Conservation (phyloP, 106 monocot species). For the Hemerocallis citrina region DNA sequence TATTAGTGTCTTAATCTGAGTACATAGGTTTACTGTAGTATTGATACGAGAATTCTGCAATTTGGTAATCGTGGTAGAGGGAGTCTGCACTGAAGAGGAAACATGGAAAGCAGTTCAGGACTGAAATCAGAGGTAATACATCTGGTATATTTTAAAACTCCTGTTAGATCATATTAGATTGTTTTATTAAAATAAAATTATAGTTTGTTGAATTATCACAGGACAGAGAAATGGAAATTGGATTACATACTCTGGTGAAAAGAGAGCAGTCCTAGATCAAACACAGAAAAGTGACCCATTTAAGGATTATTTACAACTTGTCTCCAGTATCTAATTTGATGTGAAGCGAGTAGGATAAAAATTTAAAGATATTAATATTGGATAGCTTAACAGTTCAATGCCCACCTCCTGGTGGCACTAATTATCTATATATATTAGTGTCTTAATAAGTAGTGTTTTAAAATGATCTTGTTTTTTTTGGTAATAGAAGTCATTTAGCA, state of each 20-base stretch:
- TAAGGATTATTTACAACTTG: constrained; percentile 37
- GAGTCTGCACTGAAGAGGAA: constrained; percentile 50
- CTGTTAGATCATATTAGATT: background rate
- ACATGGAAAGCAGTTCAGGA: constrained; percentile 22
- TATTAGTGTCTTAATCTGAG: too few species aligned
- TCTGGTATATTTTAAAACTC: constrained; percentile 18
- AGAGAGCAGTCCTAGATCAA: background rate
- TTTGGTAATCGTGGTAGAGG: constrained; percentile 37
- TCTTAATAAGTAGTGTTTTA: too few species aligned
- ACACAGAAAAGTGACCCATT: constrained; percentile 27
- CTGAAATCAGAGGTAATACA: constrained; percentile 1
- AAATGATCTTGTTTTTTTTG: too few species aligned
- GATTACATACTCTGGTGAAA: background rate
- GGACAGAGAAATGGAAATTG: constrained; percentile 1
- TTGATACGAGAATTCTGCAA: background rate
- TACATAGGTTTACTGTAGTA: too few species aligned
- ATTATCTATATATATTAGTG: too few species aligned
- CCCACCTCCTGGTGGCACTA: too few species aligned
- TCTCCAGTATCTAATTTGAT: background rate
- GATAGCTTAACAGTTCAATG: too few species aligned
- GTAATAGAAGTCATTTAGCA: too few species aligned
- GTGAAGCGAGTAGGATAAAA: background rate
- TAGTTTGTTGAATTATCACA: constrained; percentile 3
- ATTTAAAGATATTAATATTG: background rate
- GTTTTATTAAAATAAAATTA: background rate